Evolutionary conservation across 768 basidiomycete genomes (phyloP).

Genomic region (Trametes sanguinea): DNA sequence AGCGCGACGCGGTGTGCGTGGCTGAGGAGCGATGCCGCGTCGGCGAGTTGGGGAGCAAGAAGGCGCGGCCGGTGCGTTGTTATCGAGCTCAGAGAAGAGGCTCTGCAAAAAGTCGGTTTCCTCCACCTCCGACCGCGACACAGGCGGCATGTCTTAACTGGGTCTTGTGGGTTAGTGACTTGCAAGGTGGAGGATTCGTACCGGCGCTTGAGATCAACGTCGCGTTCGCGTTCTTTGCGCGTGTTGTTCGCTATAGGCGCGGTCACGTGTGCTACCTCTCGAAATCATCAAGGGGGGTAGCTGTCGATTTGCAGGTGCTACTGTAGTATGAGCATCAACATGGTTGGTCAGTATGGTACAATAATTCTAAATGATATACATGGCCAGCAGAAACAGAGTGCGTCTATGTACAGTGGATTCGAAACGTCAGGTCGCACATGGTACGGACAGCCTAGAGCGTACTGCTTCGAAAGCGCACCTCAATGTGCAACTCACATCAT

Average conservation of each 20-base stretch:
- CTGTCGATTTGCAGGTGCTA: no score
- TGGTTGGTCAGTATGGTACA: no score
- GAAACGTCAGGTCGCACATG: no score
- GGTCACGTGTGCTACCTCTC: constrained; percentile 11
- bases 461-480: no score
- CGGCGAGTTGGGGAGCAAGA: constrained; percentile 27
- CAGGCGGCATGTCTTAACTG: constrained; percentile 37
- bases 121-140: constrained; percentile 40
- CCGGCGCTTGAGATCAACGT: neutral
- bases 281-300: no score
- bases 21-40: constrained; percentile 6
- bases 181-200: neutral
- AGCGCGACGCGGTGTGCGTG: constrained; percentile 10
- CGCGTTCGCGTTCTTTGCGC: constrained; percentile 22
- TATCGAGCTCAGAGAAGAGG: constrained; percentile 56
- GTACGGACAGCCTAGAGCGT: no score
- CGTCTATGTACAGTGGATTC: no score
- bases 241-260: constrained; percentile 9
- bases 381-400: no score
- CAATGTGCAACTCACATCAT: neutral
- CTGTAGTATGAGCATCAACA: no score
- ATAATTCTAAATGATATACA: no score
- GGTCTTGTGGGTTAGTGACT: neutral
- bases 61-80: constrained; percentile 38
- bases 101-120: constrained; percentile 62